A percentile compares a stretch with the other conserved stretches of the same genome.
Evolutionary conservation across 225 moss, liverwort and hornwort species (phyloP).

Genomic region (Pleurozium schreberi): DNA sequence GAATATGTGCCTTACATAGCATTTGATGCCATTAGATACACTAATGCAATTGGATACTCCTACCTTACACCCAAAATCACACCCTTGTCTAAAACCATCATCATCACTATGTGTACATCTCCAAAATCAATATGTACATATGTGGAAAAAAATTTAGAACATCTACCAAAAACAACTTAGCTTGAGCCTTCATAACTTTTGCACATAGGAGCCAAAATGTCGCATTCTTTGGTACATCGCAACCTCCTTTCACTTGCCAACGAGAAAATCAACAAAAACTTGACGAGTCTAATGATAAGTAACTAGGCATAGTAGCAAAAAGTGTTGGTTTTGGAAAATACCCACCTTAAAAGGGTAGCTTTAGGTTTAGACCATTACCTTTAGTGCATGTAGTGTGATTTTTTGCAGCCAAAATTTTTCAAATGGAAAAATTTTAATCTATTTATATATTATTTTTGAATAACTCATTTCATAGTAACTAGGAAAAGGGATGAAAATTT

Average conservation of each 20-base stretch:
- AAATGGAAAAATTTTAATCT: not conserved
- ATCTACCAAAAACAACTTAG: not conserved
- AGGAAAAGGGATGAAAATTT: too few species aligned
- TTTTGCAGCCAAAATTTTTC: too few species aligned
- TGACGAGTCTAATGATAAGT: too few species aligned
- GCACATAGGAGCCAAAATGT: not conserved
- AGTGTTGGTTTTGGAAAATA: too few species aligned
- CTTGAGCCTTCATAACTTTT: not conserved
- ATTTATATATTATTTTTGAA: not conserved
- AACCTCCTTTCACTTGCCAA: not conserved
- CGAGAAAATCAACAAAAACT: not conserved
- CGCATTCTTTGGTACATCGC: accelerated
- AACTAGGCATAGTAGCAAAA: too few species aligned
- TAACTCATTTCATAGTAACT: not conserved
- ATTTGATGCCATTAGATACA: too few species aligned
- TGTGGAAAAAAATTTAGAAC: not conserved
- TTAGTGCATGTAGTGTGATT: too few species aligned
- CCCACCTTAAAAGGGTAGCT: too few species aligned
- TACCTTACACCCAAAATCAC: accelerated
- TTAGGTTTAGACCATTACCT: too few species aligned
- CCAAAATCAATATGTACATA: not conserved
- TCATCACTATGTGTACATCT: not conserved
- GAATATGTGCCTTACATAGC: too few species aligned
- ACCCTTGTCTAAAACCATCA: not conserved
- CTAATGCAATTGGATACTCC: too few species aligned